phyloP scores from a whole-genome alignment of 2,329 filamentous ascomycete species.

The Neodidymelliopsis sp. region DNA sequence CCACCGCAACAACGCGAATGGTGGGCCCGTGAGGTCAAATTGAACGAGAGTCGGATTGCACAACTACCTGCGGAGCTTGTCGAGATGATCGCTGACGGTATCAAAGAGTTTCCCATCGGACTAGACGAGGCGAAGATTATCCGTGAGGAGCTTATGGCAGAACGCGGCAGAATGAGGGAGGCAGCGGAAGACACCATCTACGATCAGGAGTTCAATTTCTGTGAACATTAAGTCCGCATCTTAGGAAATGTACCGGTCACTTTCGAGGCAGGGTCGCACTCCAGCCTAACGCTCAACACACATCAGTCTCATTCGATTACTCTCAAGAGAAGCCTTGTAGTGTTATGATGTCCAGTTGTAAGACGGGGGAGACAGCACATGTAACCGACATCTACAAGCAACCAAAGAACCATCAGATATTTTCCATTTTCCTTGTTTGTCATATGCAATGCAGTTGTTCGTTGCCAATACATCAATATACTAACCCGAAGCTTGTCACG shows the following conservation, averaged over 20 bases:
- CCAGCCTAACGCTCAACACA: no score
- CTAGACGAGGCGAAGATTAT: slow-evolving; percentile 26
- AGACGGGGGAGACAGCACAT: no score
- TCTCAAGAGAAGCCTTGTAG: no score
- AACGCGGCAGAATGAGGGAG: slow-evolving; percentile 15
- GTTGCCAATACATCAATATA: background rate
- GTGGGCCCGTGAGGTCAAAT: slow-evolving; percentile 26
- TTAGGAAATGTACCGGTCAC: no score
- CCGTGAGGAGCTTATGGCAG: slow-evolving; percentile 23
- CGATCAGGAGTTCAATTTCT: slow-evolving; percentile 21
- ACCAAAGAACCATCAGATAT: background rate
- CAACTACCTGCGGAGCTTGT: slow-evolving; percentile 23
- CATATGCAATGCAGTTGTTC: background rate
- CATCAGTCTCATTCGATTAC: no score
- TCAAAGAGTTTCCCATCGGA: slow-evolving; percentile 22
- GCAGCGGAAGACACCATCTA: slow-evolving; percentile 7
- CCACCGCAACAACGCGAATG: slow-evolving; percentile 59
- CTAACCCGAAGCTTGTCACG: background rate
- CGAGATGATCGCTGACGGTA: slow-evolving; percentile 15
- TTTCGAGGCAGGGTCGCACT: no score
- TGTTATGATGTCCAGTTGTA: no score
- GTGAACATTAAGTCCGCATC: slow-evolving; percentile 16
- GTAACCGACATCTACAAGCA: no score
- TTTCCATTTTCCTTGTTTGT: slow-evolving; percentile 10
- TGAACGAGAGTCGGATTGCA: slow-evolving; percentile 1